Percentiles rank a stretch among this genome's conserved stretches.
phyloP scores from a whole-genome alignment of 345 rosid species.

The Zanthoxylum bungeanum region DNA sequence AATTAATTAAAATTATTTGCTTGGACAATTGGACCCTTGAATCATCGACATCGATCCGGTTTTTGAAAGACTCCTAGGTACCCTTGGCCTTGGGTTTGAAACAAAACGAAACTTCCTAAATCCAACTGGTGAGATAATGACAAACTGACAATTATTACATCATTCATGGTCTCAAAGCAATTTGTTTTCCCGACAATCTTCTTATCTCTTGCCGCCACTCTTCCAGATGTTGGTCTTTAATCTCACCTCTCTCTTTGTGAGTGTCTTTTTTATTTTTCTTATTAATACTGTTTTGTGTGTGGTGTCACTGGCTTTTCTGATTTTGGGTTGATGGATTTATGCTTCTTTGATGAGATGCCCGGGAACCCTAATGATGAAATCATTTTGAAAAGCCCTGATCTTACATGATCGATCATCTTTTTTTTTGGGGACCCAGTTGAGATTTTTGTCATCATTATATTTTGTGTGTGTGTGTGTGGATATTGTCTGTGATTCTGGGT shows the following conservation, averaged over 20 bases:
- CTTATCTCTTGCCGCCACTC: neutral
- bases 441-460: neutral
- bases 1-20: too few relatives aligned
- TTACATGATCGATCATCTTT: neutral
- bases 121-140: neutral
- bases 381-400: neutral
- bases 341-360: neutral
- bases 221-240: neutral
- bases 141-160: neutral
- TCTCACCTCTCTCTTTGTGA: neutral
- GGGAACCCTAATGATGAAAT: neutral
- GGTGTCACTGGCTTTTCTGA: neutral
- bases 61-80: too few relatives aligned
- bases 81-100: too few relatives aligned
- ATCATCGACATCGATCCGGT: too few relatives aligned
- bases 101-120: constrained; percentile 7
- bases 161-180: neutral
- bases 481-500: neutral
- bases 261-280: neutral
- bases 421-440: neutral
- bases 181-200: neutral
- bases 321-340: neutral
- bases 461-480: neutral
- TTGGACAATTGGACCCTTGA: too few relatives aligned
- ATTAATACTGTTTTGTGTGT: neutral